Percentiles rank a stretch among this genome's conserved stretches.
Evolutionary conservation across 768 basidiomycete species (phyloP).

Genomic region (Tylopilus vinaceipallidus): DNA sequence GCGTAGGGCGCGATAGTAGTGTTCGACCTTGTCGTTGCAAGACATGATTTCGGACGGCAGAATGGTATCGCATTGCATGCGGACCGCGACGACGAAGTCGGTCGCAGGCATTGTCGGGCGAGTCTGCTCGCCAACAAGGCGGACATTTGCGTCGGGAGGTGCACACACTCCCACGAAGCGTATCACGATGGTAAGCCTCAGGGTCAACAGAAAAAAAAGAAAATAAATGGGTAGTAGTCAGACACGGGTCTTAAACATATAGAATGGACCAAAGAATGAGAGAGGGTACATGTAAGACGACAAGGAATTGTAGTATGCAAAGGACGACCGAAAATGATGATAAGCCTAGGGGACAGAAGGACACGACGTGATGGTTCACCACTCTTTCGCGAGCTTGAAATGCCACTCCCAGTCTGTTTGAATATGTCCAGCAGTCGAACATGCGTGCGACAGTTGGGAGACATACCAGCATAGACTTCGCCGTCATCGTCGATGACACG

Average conservation of each 20-base stretch:
- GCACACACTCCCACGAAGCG: too few species aligned
- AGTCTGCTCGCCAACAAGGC: slow-evolving; percentile 4
- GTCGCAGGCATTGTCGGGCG: not conserved
- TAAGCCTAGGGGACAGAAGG: slow-evolving; percentile 10
- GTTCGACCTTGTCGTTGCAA: not conserved
- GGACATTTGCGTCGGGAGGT: slow-evolving; percentile 9
- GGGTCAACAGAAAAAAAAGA: not conserved
- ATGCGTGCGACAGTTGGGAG: not conserved
- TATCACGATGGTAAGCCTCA: too few species aligned
- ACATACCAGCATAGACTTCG: slow-evolving; percentile 72
- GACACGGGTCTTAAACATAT: slow-evolving; percentile 18
- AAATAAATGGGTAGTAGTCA: slow-evolving; percentile 8
- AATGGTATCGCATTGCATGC: not conserved
- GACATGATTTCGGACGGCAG: not conserved
- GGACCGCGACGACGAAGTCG: not conserved
- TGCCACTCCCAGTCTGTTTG: slow-evolving; percentile 53
- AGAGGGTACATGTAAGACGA: slow-evolving; percentile 29
- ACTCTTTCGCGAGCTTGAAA: slow-evolving; percentile 92
- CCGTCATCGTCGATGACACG: slow-evolving; percentile 89
- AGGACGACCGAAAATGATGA: slow-evolving; percentile 28
- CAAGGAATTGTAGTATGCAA: slow-evolving; percentile 27
- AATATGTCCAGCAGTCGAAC: slow-evolving; percentile 7
- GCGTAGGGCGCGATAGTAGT: not conserved
- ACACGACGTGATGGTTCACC: slow-evolving; percentile 45
- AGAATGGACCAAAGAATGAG: slow-evolving; percentile 9